A percentile compares a stretch with the other conserved stretches of the same genome.
Evolutionary conservation across 2,329 filamentous ascomycete genomes (phyloP).

Genomic region (Ramularia endophylla): DNA sequence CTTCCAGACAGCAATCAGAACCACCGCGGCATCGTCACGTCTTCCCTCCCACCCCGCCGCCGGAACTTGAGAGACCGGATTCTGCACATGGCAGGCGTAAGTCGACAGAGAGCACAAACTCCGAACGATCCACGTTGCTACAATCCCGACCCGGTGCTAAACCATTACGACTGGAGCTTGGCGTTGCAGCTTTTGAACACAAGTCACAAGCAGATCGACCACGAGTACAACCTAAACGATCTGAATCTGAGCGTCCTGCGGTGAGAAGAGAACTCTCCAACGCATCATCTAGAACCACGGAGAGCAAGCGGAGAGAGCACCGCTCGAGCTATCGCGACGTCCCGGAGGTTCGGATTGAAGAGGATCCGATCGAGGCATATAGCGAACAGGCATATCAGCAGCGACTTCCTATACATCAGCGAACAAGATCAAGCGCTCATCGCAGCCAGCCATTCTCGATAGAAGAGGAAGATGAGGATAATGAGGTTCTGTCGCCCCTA

Average conservation of each 20-base stretch:
- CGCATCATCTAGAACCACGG: constrained; percentile 15
- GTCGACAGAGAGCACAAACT: constrained; percentile 42
- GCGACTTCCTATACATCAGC: constrained; percentile 19
- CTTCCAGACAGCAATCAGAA: constrained; percentile 70
- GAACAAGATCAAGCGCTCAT: constrained; percentile 29
- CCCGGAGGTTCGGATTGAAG: constrained; percentile 58
- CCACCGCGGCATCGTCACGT: constrained; percentile 72
- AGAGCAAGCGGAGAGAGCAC: constrained; percentile 43
- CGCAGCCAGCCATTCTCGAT: constrained; percentile 56
- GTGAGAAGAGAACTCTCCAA: constrained; percentile 31
- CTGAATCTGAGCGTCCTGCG: constrained; percentile 40
- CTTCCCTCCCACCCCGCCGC: constrained; percentile 97
- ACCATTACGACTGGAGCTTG: constrained; percentile 44
- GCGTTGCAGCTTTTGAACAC: constrained; percentile 44
- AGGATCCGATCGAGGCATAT: constrained; percentile 33
- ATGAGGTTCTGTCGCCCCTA: constrained; percentile 10
- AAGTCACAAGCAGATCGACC: constrained; percentile 23
- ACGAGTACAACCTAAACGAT: constrained; percentile 35
- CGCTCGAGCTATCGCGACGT: constrained; percentile 48
- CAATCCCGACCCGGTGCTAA: constrained; percentile 40
- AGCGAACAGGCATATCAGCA: constrained; percentile 19
- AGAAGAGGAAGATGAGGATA: constrained; percentile 68
- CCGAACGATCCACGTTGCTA: constrained; percentile 30
- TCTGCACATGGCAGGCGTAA: constrained; percentile 24
- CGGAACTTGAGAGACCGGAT: constrained; percentile 61